Evolutionary conservation across 225 moss, liverwort and hornwort species (phyloP), one percentile per base, ranked within the genome.

Genomic region (Pseudisothecium myosuroides): DNA sequence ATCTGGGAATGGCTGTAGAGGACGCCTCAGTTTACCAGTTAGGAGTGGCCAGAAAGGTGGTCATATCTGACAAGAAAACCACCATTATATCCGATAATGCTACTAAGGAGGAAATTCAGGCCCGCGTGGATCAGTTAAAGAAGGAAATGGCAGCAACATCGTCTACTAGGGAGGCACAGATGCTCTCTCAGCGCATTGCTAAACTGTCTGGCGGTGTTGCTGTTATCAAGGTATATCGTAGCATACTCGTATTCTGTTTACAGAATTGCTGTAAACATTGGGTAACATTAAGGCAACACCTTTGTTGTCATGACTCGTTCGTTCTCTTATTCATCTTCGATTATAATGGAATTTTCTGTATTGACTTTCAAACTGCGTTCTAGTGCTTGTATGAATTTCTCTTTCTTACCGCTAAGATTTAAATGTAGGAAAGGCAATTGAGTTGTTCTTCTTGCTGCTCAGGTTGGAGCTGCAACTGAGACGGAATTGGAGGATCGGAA

Each of bases 391-490:
- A 39, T 61, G 73, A 31, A 32, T 19, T 54, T 34, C 36, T 29
- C 28, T 78, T 49, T 47, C 43, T 27, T 26, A 73, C 66, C 76
- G 8, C 22, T 28, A 22, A 77, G 67, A 47, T 87, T 87, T 36
- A 18, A 59, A 29, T 65, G 72, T 15, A 43, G 54, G 66, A 64
- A 85, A 19, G 64, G n/a, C 83, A 15, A 21, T 63, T 55, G 32
- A 34, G 17, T 47, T 50, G 45, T 80, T 39, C 89, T 78, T 47
- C 50, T 83, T 75, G 60, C 52, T 80, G 58, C 82, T 76, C 88
- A 97, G 97, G 96, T 96, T 56, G 98, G 98, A 89, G 98, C 96
- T 67, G 98, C 95, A 68, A 98, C 96, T 39, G 98, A 98, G 92
- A 95, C 94, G 54, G 96, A 98, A 84, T 89, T 96, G 78, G 96